Evolutionary conservation across 805 yeast genomes (phyloP).

Genomic region (Starmera dryadoides): DNA sequence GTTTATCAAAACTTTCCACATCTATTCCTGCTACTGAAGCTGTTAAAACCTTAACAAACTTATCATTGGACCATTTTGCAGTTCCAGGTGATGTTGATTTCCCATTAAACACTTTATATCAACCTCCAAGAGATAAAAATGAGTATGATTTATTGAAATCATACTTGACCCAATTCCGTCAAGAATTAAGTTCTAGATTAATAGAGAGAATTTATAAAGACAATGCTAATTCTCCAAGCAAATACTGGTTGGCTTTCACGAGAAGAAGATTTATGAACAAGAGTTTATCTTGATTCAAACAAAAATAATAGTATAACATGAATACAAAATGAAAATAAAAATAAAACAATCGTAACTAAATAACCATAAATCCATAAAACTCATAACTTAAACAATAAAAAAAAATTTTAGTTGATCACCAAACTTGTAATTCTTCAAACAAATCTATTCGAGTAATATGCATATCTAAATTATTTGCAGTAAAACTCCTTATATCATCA

Average conservation of each 20-base stretch:
- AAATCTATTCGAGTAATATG: constrained; percentile 51
- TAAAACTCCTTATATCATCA: constrained; percentile 42
- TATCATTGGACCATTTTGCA: constrained; percentile 80
- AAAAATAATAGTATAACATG: background rate
- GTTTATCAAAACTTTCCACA: constrained; percentile 56
- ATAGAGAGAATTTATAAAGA: constrained; percentile 65
- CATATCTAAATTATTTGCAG: constrained; percentile 33
- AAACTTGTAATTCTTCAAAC: constrained; percentile 67
- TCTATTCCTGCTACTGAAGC: constrained; percentile 52
- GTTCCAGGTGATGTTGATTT: constrained; percentile 95
- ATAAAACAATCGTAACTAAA: background rate
- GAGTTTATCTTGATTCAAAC: constrained; percentile 42
- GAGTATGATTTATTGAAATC: constrained; percentile 76
- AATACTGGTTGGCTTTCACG: constrained; percentile 93
- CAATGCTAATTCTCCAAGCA: constrained; percentile 60
- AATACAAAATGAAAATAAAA: background rate
- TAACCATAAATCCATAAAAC: no score
- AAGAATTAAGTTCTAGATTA: constrained; percentile 80
- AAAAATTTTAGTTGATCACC: constrained; percentile 32
- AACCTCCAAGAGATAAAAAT: constrained; percentile 64
- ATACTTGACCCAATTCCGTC: constrained; percentile 89
- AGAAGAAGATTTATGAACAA: constrained; percentile 95
- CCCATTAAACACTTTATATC: constrained; percentile 76
- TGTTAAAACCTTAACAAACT: constrained; percentile 62
- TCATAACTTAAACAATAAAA: background rate